A percentile compares a stretch with the other conserved stretches of the same genome.
Evolutionary conservation across 371 early-diverging fungal species (phyloP).

Genomic region (Blakeslea trispora): DNA sequence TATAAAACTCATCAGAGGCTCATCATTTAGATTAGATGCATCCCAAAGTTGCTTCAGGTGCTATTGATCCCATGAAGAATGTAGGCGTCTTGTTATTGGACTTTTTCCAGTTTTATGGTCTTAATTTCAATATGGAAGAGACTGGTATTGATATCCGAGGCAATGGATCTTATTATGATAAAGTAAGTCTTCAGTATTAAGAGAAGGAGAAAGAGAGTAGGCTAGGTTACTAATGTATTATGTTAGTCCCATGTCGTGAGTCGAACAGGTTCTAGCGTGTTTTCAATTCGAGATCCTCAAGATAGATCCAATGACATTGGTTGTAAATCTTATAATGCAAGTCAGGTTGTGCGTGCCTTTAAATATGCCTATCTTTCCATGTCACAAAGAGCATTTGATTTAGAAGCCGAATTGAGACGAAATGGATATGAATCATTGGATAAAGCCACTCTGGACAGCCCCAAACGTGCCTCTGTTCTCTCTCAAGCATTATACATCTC

Average conservation of each 20-base stretch:
- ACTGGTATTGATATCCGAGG: constrained; percentile 71
- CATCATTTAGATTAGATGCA: constrained; percentile 61
- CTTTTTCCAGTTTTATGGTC: constrained; percentile 94
- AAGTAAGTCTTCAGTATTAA: no score
- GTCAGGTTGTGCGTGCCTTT: constrained; percentile 17
- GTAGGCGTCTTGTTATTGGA: constrained; percentile 91
- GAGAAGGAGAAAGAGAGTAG: no score
- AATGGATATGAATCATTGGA: constrained; percentile 12
- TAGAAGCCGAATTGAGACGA: constrained; percentile 20
- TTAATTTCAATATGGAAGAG: constrained; percentile 66
- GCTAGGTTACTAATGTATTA: no score
- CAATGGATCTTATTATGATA: constrained; percentile 63
- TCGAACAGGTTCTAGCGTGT: constrained; percentile 31
- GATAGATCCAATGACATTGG: constrained; percentile 65
- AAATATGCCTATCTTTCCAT: constrained; percentile 27
- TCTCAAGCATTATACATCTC: constrained; percentile 16
- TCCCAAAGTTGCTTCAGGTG: constrained; percentile 71
- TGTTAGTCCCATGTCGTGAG: constrained; percentile 9
- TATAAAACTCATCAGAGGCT: neutral
- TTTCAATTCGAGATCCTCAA: constrained; percentile 63
- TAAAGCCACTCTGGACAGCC: neutral
- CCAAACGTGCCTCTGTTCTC: constrained; percentile 11
- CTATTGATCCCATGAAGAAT: constrained; percentile 74
- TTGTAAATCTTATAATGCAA: constrained; percentile 38
- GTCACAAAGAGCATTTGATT: constrained; percentile 16